Evolutionary conservation across 73 alveolate species (phyloP).

Genomic region (Paramecium biaurelia): DNA sequence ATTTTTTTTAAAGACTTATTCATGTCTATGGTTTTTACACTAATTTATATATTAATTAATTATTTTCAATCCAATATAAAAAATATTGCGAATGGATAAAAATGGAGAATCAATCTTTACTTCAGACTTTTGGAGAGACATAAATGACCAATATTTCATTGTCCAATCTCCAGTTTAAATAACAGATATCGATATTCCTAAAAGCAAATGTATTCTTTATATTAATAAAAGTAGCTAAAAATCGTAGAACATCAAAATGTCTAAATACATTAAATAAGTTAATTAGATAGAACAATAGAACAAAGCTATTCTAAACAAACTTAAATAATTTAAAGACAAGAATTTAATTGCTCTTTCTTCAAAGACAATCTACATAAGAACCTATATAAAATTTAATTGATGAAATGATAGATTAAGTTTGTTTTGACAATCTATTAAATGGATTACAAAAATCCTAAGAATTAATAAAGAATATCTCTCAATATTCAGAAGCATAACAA

Average conservation of each 20-base stretch:
- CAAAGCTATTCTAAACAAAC: background rate
- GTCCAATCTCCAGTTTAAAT: background rate
- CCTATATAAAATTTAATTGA: background rate
- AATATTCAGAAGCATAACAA: background rate
- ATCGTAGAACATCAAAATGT: background rate
- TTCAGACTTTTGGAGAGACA: conserved; percentile 6
- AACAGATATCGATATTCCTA: background rate
- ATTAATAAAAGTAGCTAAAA: background rate
- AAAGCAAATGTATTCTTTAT: background rate
- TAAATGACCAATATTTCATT: background rate
- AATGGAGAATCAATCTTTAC: background rate
- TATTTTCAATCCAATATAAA: background rate
- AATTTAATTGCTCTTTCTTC: background rate
- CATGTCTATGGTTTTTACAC: background rate
- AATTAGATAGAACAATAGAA: background rate
- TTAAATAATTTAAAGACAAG: background rate
- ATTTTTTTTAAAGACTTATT: background rate
- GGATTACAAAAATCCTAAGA: background rate
- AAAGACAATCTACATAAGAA: background rate
- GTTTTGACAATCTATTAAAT: background rate
- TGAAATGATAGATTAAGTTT: background rate
- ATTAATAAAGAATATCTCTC: background rate
- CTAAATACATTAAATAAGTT: background rate
- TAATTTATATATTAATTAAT: background rate
- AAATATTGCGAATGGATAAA: background rate